These are phyloP conservation scores for Pythium folliculosum DNA, from an alignment of 352 stramenopile species.

Conservation along the genomic window DNA sequence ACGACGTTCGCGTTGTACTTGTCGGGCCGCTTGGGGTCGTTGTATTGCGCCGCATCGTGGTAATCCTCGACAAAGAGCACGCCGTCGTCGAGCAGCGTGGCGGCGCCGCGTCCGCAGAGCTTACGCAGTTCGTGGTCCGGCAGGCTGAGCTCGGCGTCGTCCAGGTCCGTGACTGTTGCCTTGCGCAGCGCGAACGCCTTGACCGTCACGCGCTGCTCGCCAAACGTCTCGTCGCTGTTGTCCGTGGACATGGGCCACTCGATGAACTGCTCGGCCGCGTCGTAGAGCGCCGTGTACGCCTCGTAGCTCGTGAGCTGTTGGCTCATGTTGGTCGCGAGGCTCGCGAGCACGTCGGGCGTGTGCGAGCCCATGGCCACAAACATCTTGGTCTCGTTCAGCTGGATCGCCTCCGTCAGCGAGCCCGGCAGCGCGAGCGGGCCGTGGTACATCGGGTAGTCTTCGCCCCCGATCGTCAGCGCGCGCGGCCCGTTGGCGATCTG, in stretches of 20 bases:
- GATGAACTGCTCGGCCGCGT: slow-evolving; percentile 19
- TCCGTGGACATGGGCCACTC: slow-evolving; percentile 28
- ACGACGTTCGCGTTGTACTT: slow-evolving; percentile 24
- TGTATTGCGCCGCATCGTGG: slow-evolving; percentile 10
- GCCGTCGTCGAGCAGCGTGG: neutral
- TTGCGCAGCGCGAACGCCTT: slow-evolving; percentile 14
- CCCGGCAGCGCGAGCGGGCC: slow-evolving; percentile 35
- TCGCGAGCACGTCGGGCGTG: slow-evolving; percentile 9
- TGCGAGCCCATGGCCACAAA: slow-evolving; percentile 16
- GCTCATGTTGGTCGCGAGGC: slow-evolving; percentile 25
- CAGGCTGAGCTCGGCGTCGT: neutral
- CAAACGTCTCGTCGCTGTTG: slow-evolving; percentile 45
- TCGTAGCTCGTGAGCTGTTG: slow-evolving; percentile 5
- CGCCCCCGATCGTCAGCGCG: slow-evolving; percentile 27
- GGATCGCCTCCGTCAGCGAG: slow-evolving; percentile 30
- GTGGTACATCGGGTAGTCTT: slow-evolving; percentile 21
- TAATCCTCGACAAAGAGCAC: slow-evolving; percentile 19
- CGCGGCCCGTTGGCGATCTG: slow-evolving; percentile 39
- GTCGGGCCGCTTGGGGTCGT: slow-evolving; percentile 4
- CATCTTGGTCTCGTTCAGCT: slow-evolving; percentile 27
- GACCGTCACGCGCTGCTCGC: slow-evolving; percentile 34
- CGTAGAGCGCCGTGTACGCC: slow-evolving; percentile 15
- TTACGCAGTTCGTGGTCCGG: neutral
- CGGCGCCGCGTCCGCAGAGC: slow-evolving; percentile 5
- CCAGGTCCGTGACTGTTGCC: neutral